phyloP scores from a whole-genome alignment of 495 filamentous ascomycete species.

The Penicillium subrubescens region DNA sequence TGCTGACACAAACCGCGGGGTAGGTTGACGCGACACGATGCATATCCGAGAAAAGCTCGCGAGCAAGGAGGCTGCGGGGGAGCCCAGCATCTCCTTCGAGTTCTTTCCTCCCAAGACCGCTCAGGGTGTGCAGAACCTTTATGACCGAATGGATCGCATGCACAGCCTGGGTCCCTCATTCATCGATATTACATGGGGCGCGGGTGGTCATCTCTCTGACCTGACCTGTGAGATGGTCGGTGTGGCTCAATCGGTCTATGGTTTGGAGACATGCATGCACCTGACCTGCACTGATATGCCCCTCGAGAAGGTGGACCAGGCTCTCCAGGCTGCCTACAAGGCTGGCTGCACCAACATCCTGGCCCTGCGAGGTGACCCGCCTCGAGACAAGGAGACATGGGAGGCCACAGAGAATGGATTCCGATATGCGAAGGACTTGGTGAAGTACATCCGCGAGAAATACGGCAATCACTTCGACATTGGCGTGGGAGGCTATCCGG shows the following conservation, averaged over 20 bases:
- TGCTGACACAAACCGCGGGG: constrained; percentile 14
- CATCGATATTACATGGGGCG: constrained; percentile 99
- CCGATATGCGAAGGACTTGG: constrained; percentile 88
- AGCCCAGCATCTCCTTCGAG: constrained; percentile 95
- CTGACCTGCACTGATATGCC: constrained; percentile 99
- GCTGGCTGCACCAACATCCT: constrained; percentile 98
- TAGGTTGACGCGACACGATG: constrained; percentile 48
- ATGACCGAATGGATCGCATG: constrained; percentile 99
- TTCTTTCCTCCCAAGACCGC: constrained; percentile 99
- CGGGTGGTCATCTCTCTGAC: constrained; percentile 85
- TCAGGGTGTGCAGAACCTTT: constrained; percentile 96
- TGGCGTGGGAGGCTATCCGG: constrained; percentile 95
- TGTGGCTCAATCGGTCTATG: constrained; percentile 94
- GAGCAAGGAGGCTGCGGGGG: constrained; percentile 72
- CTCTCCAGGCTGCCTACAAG: constrained; percentile 86
- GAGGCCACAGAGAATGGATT: constrained; percentile 82
- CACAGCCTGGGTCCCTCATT: constrained; percentile 89
- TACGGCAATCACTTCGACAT: constrained; percentile 98
- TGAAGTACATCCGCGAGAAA: constrained; percentile 84
- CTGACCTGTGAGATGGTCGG: constrained; percentile 98
- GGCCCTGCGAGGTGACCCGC: constrained; percentile 91
- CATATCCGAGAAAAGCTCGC: constrained; percentile 93
- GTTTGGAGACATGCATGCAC: constrained; percentile 98
- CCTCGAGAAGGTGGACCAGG: constrained; percentile 83
- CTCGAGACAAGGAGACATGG: constrained; percentile 93